Base-by-base conservation (phyloP, 2,329 filamentous ascomycete genomes). In the Biscogniauxia mediterranea region DNA sequence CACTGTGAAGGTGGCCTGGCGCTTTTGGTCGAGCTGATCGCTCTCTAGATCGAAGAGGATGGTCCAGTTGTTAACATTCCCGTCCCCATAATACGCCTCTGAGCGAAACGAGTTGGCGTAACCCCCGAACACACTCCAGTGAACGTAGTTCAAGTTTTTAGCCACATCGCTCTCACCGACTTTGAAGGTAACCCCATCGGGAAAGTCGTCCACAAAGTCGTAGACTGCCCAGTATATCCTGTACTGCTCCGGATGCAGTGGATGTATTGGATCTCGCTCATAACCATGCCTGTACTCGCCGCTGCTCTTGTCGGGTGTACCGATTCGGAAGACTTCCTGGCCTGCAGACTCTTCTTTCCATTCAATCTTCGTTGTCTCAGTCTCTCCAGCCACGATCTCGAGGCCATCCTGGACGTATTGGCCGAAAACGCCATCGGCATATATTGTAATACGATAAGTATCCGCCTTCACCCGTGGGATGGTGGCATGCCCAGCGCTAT, bases 111-210 rank as follows among this genome's bases (percentile, higher is more conserved):
- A 79, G 70, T 86, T 82, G 1, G 77, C 83, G 26, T 82, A 75
- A 5, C 83, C 82, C 1, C 85, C 85, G 66, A 86, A 88, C 8
- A 86, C 84, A 60, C 81, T 83, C 87, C 86, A 89, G 69, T 89
- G 87, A 3, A 88, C 82, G 59, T 88, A 88, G 72, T 89, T 89
- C 62, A 87, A 77, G 66, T 86, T 83, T 11, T 74, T 70, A 0
- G 73, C 74, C 19, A 76, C 76, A 25, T 83, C 72, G 62, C 80
- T 81, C 68, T 80, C 72, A 9, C 85, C 85, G 1, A 89, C 80
- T 15, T 80, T 79, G 74, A 83, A 89, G 21, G 75, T 78, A 0
- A 89, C 79, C 3, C 86, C 85, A 0, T 81, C 65, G 0, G 86
- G 85, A 66, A 87, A 89, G 53, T 89, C 85, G 1, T 76, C 73